A percentile compares a stretch with the other conserved stretches of the same genome.
These are phyloP conservation scores for Metschnikowia continentalis DNA, from an alignment of 805 yeast genomes.

Conservation along the genomic window DNA sequence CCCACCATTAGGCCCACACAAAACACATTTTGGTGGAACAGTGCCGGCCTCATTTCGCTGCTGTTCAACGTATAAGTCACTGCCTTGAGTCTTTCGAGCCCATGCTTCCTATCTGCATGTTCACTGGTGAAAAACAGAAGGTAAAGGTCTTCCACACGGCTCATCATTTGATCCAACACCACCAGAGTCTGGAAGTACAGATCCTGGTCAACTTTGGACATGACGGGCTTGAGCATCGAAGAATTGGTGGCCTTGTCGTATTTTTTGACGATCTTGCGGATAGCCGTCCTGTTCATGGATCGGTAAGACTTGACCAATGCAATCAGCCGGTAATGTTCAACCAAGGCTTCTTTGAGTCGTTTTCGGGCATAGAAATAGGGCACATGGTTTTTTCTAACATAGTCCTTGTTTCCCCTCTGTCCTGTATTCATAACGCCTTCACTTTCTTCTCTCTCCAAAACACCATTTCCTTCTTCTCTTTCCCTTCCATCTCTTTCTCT, in stretches of 20 bases:
- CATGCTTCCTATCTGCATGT: constrained; percentile 52
- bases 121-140: constrained; percentile 58
- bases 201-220: constrained; percentile 50
- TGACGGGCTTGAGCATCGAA: constrained; percentile 42
- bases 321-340: constrained; percentile 70
- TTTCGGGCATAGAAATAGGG: constrained; percentile 64
- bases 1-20: constrained; percentile 69
- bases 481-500: not conserved
- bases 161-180: constrained; percentile 58
- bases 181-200: constrained; percentile 62
- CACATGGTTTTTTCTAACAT: constrained; percentile 36
- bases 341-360: constrained; percentile 62
- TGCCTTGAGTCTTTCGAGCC: constrained; percentile 61
- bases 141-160: constrained; percentile 63
- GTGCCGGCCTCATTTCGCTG: constrained; percentile 23
- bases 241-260: constrained; percentile 70
- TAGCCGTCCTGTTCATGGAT: constrained; percentile 78
- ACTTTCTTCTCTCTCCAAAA: not conserved
- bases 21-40: constrained; percentile 47
- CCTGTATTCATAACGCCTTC: not conserved
- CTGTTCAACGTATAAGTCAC: constrained; percentile 38
- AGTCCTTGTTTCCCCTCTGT: constrained; percentile 39
- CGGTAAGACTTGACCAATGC: constrained; percentile 69
- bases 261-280: constrained; percentile 84
- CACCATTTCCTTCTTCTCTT: not conserved